These are phyloP conservation scores for Populus hybrid DNA, from an alignment of 441 rosid species.

Conservation along the genomic window DNA sequence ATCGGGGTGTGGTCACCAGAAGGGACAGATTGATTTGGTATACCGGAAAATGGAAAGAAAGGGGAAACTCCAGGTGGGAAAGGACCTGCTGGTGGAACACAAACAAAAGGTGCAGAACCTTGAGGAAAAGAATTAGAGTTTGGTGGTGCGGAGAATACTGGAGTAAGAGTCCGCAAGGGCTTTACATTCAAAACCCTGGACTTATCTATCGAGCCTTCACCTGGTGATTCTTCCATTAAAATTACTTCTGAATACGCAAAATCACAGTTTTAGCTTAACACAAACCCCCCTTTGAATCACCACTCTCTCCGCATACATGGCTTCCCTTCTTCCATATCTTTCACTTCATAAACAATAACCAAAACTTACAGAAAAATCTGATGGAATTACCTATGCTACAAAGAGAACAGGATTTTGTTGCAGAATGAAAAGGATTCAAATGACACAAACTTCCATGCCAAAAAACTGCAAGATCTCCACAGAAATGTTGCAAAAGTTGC, in stretches of 20 bases:
- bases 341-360: background rate
- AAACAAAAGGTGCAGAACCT: slow-evolving; percentile 38
- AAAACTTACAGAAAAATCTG: background rate
- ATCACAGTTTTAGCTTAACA: background rate
- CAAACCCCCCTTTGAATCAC: background rate
- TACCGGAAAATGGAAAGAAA: slow-evolving; percentile 49
- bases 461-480: background rate
- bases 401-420: background rate
- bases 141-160: slow-evolving; percentile 40
- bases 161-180: slow-evolving; percentile 52
- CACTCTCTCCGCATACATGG: background rate
- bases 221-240: background rate
- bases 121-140: slow-evolving; percentile 23
- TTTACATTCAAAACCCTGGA: slow-evolving; percentile 54
- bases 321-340: background rate
- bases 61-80: slow-evolving; percentile 55
- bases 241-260: background rate
- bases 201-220: slow-evolving; percentile 32
- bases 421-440: background rate
- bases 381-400: background rate
- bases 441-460: background rate
- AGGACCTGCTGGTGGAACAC: slow-evolving; percentile 46
- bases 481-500: background rate
- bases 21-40: slow-evolving; percentile 9
- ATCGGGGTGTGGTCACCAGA: slow-evolving; percentile 22